These are phyloP conservation scores for Rhamnella rubrinervis DNA, from an alignment of 331 rosid species.

Conservation along the genomic window DNA sequence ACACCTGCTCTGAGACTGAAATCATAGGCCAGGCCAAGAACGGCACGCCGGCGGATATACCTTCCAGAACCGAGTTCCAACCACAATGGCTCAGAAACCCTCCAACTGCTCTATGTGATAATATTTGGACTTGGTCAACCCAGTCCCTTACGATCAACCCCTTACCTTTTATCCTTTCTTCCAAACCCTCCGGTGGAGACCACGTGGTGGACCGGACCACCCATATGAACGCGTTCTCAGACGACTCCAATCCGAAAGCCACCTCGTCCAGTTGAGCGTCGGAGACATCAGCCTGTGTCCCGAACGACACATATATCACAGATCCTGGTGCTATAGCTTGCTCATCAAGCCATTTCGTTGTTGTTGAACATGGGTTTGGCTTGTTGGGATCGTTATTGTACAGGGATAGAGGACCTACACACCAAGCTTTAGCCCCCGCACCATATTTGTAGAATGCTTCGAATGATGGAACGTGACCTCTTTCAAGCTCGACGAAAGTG, in stretches of 20 bases:
- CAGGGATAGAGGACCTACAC: constrained; percentile 25
- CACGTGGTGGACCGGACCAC: constrained; percentile 28
- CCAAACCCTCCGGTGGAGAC: constrained; percentile 17
- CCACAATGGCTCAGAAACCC: constrained; percentile 38
- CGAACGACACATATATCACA: constrained; percentile 28
- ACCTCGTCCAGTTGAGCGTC: constrained; percentile 36
- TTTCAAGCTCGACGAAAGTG: constrained; percentile 21
- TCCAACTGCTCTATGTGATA: constrained; percentile 22
- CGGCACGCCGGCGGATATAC: constrained; percentile 35
- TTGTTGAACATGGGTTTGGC: background rate
- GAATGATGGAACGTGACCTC: constrained; percentile 4
- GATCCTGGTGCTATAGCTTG: constrained; percentile 2
- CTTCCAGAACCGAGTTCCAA: constrained; percentile 35
- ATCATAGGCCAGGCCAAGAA: constrained; percentile 51
- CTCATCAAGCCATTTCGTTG: constrained; percentile 20
- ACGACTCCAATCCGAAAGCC: constrained; percentile 28
- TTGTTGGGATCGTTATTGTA: background rate
- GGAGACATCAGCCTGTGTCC: constrained; percentile 28
- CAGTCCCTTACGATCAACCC: constrained; percentile 19
- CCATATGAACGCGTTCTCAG: constrained; percentile 17
- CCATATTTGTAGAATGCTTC: constrained; percentile 19
- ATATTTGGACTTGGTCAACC: constrained; percentile 19
- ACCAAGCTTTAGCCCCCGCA: constrained; percentile 28
- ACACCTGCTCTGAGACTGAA: constrained; percentile 39
- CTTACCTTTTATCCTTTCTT: constrained; percentile 16